Evolutionary conservation across 495 filamentous ascomycete genomes (phyloP).

Genomic region (Neurospora sp.): DNA sequence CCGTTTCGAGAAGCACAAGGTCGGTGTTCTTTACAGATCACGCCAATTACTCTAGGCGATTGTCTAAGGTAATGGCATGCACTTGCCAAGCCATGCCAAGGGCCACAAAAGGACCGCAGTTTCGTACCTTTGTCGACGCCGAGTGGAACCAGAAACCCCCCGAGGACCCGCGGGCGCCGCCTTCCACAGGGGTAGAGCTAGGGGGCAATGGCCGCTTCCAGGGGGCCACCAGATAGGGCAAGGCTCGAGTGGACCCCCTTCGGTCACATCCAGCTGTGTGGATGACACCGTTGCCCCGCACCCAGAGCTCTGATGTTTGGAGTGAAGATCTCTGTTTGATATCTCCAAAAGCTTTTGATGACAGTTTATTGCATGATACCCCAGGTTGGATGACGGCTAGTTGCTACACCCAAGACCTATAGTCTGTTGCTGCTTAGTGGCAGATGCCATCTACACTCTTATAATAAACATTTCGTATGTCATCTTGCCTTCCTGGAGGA

Average conservation of each 20-base stretch:
- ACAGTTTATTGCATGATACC: neutral
- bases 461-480: neutral
- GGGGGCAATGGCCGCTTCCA: neutral
- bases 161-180: neutral
- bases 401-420: neutral
- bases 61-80: neutral
- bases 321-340: neutral
- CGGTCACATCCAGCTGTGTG: neutral
- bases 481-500: neutral
- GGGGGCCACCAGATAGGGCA: neutral
- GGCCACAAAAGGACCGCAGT: neutral
- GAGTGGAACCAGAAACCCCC: neutral
- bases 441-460: neutral
- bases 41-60: neutral
- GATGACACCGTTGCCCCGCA: neutral
- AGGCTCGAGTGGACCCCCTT: neutral
- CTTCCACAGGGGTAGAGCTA: neutral
- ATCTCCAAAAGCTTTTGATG: neutral
- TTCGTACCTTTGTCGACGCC: neutral
- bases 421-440: neutral
- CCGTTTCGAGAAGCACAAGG: neutral
- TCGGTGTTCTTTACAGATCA: neutral
- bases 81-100: neutral
- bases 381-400: neutral
- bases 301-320: neutral